Evolutionary conservation across 2,329 filamentous ascomycete species (phyloP), one percentile per base, ranked within the genome.

Genomic region (Colletotrichum karsti): DNA sequence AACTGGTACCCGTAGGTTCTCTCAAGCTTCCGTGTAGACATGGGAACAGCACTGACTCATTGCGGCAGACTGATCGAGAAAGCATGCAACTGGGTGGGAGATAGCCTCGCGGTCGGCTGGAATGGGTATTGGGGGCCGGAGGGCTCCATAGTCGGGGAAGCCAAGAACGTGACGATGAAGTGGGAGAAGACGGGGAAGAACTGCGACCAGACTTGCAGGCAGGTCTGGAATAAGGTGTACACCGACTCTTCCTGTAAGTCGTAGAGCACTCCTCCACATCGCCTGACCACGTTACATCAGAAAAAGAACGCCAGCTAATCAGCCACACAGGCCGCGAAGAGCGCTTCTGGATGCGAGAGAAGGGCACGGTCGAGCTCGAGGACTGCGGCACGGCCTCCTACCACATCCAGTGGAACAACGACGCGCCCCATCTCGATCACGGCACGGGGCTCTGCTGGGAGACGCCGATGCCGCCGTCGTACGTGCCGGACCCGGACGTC

Each of bases 341-440:
- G 7, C 39, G 44, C 22, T 66, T 66, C 33, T 66, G 63, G 63
- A 63, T 66, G 48, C 54, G 48, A 8, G 63, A 66, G 41, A 55
- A 42, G 33, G 61, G 51, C 0, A 20, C 33, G 1, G 15, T 66
- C 24, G 20, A 33, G 2, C 46, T 63, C 39, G 50, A 63, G 6
- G 63, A 58, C 22, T 66, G 63, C 50, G 63, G 63, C 4, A n/a
- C 5, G 12, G 63, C 48, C 13, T 48, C 30, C 3, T 66, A 54
- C 48, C 24, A 41, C 2, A 20, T 63, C 35, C 15, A 63, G 12
- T 63, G 48, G 7, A 28, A 53, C 13, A 12, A 2, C 0, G 50
- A 30, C 8, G 20, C n/a, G 20, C 18, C 26, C 4, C 28, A 22
- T 12, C 63, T 62, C 30, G 50, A 63, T 15, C 33, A 66, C 9